Conservation (phyloP, 352 stramenopile genomes). For the Globisporangium cylindrosporum region DNA sequence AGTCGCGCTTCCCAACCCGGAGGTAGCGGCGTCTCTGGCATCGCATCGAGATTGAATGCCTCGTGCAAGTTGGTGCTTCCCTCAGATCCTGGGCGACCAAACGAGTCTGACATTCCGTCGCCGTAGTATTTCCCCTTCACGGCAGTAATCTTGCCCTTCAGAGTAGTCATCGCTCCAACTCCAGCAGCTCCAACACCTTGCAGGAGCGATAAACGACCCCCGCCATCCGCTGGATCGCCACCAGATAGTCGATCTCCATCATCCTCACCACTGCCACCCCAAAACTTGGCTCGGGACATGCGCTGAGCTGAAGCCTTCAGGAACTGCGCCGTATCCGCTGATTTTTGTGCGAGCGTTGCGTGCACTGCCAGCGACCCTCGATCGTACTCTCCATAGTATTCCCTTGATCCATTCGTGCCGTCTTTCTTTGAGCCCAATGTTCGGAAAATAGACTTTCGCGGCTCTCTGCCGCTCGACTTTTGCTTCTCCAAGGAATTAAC, state of each 20-base stretch:
- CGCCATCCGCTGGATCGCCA: conserved; percentile 40
- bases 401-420: conserved; percentile 24
- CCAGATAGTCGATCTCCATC: conserved; percentile 48
- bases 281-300: conserved; percentile 61
- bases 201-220: conserved; percentile 57
- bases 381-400: conserved; percentile 32
- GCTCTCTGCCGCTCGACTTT: conserved; percentile 33
- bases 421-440: conserved; percentile 79
- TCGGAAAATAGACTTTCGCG: conserved; percentile 60
- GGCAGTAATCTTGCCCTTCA: conserved; percentile 68
- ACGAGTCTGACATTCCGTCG: conserved; percentile 8
- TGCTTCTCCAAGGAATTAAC: conserved; percentile 26
- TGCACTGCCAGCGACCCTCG: conserved; percentile 47
- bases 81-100: conserved; percentile 9
- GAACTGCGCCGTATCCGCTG: conserved; percentile 75
- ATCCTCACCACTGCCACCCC: conserved; percentile 44
- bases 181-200: conserved; percentile 55
- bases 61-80: conserved; percentile 24
- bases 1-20: conserved; percentile 75
- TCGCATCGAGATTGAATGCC: conserved; percentile 66
- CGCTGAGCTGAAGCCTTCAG: conserved; percentile 68
- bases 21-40: conserved; percentile 54
- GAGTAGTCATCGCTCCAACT: conserved; percentile 59
- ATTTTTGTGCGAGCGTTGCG: conserved; percentile 64
- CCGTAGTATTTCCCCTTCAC: conserved; percentile 85